Evolutionary conservation across 2,329 filamentous ascomycete species (phyloP).

Genomic region (Exophiala sp.): DNA sequence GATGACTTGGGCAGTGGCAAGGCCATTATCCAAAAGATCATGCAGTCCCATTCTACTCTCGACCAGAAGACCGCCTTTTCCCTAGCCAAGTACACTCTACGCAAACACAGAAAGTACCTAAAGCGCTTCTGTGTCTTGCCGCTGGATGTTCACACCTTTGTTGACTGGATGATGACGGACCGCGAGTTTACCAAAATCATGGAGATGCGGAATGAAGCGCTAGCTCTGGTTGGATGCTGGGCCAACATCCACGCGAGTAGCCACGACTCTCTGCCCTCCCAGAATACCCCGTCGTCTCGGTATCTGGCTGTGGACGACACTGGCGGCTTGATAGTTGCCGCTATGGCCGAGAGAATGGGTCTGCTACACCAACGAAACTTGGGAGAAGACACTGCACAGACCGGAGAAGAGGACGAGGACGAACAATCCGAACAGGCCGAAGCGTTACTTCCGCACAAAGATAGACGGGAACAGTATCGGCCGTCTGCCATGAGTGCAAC

Average conservation of each 20-base stretch:
- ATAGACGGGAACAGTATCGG: constrained; percentile 27
- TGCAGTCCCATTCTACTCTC: constrained; percentile 80
- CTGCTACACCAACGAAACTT: constrained; percentile 55
- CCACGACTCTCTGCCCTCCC: constrained; percentile 24
- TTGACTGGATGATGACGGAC: constrained; percentile 71
- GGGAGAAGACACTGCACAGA: constrained; percentile 14
- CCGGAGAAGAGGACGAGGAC: constrained; percentile 16
- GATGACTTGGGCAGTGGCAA: constrained; percentile 72
- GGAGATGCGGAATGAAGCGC: constrained; percentile 77
- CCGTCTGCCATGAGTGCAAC: constrained; percentile 46
- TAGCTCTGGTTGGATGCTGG: constrained; percentile 80
- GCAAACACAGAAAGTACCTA: constrained; percentile 92
- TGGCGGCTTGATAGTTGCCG: constrained; percentile 71
- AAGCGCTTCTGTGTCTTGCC: constrained; percentile 79
- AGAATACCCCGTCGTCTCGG: constrained; percentile 36
- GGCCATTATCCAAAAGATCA: constrained; percentile 86
- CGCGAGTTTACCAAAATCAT: constrained; percentile 74
- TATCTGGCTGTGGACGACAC: constrained; percentile 87
- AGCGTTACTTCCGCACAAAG: constrained; percentile 29
- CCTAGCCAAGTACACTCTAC: constrained; percentile 87
- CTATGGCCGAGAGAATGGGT: constrained; percentile 83
- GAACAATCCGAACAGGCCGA: constrained; percentile 7
- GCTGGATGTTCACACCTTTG: constrained; percentile 69
- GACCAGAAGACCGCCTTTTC: constrained; percentile 94
- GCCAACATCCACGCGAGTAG: constrained; percentile 70